Base-by-base conservation (phyloP, 2,329 filamentous ascomycete species). In the Sclerotinia spermophila region DNA sequence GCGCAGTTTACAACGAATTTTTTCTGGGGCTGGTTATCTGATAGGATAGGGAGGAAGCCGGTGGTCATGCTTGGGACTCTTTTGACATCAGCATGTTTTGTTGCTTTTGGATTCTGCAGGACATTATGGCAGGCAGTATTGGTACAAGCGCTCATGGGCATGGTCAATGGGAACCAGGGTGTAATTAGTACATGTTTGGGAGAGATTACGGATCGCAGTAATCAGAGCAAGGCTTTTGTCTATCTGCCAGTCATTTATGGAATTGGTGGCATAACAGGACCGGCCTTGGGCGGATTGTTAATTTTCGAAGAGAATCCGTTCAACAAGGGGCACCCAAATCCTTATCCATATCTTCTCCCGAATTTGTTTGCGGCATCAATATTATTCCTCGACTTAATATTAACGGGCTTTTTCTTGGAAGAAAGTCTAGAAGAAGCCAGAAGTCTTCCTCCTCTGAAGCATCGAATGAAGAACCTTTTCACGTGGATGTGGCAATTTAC, bases 201-300 rank as follows among this genome's bases (percentile, higher is more conserved):
- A 55, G 96, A 99, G 80, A 91, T 99, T 67, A 99, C 96, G 2
- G 94, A 98, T 79, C 89, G 93, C 69, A 96, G 91, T 74, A 99
- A 99, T 80, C 96, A 99, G 84, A 96, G 93, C 78, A 87, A 87
- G 68, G 96, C 94, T 0, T 99, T 99, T 77, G 96, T 92, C 2
- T 99, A 97, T 82, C 84, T 99, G 56, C 96, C 96, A 0, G 91
- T 98, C 53, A 90, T 98, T n/a, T 99, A 99, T 81, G 95, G 95
- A 5, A 84, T 99, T 45, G 96, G 96, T 27, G 93, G 92, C 58
- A 97, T 99, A 72, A 96, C 94, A 0, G 96, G 96, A 0, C 96
- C 96, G 0, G 89, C 96, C 1, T 82, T 98, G n/a, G 96, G 96
- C 21, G 96, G 96, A 0, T 80, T 97, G 55, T 82, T 98, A 69